phyloP scores from a whole-genome alignment of 805 yeast genomes.

The Ogataea trehaloabstinens region DNA sequence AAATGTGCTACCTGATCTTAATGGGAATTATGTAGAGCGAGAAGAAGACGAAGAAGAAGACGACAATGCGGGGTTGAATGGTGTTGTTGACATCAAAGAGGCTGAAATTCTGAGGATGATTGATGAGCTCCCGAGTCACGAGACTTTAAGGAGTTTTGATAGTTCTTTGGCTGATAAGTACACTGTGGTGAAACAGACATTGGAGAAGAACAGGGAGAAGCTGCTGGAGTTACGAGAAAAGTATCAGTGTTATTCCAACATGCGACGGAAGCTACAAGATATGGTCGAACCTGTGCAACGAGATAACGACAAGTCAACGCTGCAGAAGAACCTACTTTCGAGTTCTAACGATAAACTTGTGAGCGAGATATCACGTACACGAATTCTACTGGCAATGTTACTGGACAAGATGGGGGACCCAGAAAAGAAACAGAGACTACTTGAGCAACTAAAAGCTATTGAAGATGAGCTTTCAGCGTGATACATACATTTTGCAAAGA shows the following conservation, averaged over 20 bases:
- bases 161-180: constrained; percentile 25
- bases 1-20: constrained; percentile 21
- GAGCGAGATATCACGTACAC: constrained; percentile 20
- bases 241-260: constrained; percentile 15
- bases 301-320: constrained; percentile 8
- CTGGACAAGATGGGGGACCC: constrained; percentile 13
- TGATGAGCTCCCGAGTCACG: constrained; percentile 30
- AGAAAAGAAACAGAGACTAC: constrained; percentile 2
- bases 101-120: constrained; percentile 25
- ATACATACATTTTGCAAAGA: background rate
- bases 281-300: constrained; percentile 5
- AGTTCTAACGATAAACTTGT: constrained; percentile 23
- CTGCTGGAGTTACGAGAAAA: constrained; percentile 15
- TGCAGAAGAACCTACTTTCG: constrained; percentile 23
- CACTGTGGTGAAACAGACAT: constrained; percentile 15
- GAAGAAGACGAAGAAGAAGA: constrained; percentile 11
- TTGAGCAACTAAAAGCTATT: background rate
- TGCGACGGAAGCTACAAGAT: constrained; percentile 13
- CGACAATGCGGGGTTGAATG: constrained; percentile 23
- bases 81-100: constrained; percentile 19
- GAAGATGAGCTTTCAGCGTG: constrained; percentile 3
- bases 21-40: constrained; percentile 20
- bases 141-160: constrained; percentile 18
- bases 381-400: constrained; percentile 17
- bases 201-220: constrained; percentile 16